Base-by-base conservation (phyloP, 257 asterid genomes). In the Phtheirospermum japonicum region DNA sequence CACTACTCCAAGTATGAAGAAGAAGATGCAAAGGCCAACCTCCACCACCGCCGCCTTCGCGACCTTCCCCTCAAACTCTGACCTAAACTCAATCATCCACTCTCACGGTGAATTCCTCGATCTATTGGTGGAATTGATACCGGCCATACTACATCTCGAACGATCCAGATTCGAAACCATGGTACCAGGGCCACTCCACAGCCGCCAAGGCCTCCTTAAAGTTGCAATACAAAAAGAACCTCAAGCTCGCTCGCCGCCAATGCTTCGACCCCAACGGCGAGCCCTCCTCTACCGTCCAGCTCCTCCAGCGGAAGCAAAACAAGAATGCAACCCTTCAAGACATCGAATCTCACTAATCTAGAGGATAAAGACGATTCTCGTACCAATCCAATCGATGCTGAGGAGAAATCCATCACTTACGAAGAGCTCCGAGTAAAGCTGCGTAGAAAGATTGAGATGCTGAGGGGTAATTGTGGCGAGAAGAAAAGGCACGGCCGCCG, bases 141-240 rank as follows among this genome's bases (percentile, higher is more conserved):
- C 98, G 16, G 72, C 93, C 26, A 70, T 89, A 86, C 82, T 89
- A 86, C 76, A 82, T 83, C 6, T 49, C 94, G n/a, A 71, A 85
- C 46, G 94, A 84, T 34, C 77, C 69, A 4, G 89, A 89, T 3
- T 79, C n/a, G n/a, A n/a, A n/a, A n/a, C n/a, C n/a, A n/a, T n/a
- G n/a, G n/a, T n/a, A n/a, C n/a, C n/a, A n/a, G n/a, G n/a, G n/a
- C n/a, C n/a, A n/a, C n/a, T n/a, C n/a, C n/a, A n/a, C n/a, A n/a
- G n/a, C n/a, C n/a, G n/a, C n/a, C n/a, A n/a, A n/a, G n/a, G n/a
- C n/a, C n/a, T n/a, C n/a, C n/a, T n/a, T n/a, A n/a, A n/a, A n/a
- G n/a, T n/a, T n/a, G n/a, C n/a, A n/a, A n/a, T n/a, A n/a, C n/a
- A n/a, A n/a, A n/a, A n/a, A n/a, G n/a, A n/a, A n/a, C n/a, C n/a